A percentile compares a stretch with the other conserved stretches of the same genome.
Evolutionary conservation across 2,329 filamentous ascomycete species (phyloP).

Genomic region (Hypoxylon sp.): DNA sequence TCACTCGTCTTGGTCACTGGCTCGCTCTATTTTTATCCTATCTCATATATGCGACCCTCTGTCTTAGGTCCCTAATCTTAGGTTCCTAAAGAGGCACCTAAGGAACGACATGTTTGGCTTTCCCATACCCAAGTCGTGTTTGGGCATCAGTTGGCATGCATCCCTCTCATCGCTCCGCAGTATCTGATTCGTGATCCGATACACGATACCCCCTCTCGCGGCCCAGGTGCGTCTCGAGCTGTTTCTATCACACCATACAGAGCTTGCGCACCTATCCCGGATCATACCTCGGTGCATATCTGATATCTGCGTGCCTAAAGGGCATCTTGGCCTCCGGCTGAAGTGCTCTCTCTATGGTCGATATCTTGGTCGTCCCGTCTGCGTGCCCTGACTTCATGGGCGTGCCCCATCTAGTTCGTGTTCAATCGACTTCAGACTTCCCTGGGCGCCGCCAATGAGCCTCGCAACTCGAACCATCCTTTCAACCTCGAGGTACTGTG

Average conservation of each 20-base stretch:
- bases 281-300: constrained; percentile 18
- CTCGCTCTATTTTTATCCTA: constrained; percentile 15
- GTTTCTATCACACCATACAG: constrained; percentile 14
- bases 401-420: constrained; percentile 2
- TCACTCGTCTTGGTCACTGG: not conserved
- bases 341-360: not conserved
- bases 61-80: not conserved
- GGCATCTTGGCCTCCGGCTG: not conserved
- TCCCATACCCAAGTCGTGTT: constrained; percentile 8
- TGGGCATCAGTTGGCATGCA: constrained; percentile 25
- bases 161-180: constrained; percentile 11
- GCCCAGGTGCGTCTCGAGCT: constrained; percentile 5
- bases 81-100: not conserved
- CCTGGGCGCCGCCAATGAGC: constrained; percentile 10
- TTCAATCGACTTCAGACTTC: not conserved
- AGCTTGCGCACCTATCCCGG: constrained; percentile 9
- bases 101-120: constrained; percentile 9
- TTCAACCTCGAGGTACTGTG: no score
- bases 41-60: not conserved
- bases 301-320: not conserved
- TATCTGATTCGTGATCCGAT: constrained; percentile 17
- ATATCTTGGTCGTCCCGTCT: constrained; percentile 2
- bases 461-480: not conserved
- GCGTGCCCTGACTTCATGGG: not conserved
- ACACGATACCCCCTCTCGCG: constrained; percentile 11